phyloP scores from a whole-genome alignment of 495 filamentous ascomycete genomes.

The Rhypophila decipiens region DNA sequence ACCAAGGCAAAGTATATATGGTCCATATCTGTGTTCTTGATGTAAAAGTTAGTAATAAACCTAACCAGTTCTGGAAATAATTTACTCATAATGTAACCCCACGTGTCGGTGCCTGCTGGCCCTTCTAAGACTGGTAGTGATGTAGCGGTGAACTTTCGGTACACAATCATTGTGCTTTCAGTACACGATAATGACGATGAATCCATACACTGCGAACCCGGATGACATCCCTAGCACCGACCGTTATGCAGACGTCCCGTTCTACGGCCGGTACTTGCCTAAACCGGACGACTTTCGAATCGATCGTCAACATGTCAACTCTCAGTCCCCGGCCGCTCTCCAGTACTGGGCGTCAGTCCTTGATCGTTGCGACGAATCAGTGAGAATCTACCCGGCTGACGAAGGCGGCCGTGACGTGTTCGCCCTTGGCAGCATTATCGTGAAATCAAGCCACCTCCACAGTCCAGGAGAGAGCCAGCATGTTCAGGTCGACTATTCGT shows the following conservation, averaged over 20 bases:
- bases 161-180: too few species aligned
- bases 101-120: too few species aligned
- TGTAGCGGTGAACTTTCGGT: too few species aligned
- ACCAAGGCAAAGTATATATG: too few species aligned
- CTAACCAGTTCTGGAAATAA: too few species aligned
- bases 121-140: too few species aligned
- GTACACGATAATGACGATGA: too few species aligned
- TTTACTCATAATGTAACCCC: too few species aligned
- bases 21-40: too few species aligned
- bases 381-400: constrained; percentile 29
- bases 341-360: constrained; percentile 34
- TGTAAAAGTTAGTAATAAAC: too few species aligned
- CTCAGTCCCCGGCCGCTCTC: constrained; percentile 23
- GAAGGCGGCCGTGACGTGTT: constrained; percentile 39
- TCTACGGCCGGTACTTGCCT: constrained; percentile 1
- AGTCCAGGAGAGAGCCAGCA: constrained; percentile 13
- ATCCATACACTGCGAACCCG: background rate
- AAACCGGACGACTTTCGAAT: constrained; percentile 3
- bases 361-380: constrained; percentile 23
- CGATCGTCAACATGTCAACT: constrained; percentile 23
- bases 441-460: constrained; percentile 41
- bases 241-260: background rate
- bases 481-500: constrained; percentile 22
- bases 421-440: constrained; percentile 39
- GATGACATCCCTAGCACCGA: constrained; percentile 1